phyloP scores from a whole-genome alignment of 805 yeast species.

The Kodamaea nitidulidarum region DNA sequence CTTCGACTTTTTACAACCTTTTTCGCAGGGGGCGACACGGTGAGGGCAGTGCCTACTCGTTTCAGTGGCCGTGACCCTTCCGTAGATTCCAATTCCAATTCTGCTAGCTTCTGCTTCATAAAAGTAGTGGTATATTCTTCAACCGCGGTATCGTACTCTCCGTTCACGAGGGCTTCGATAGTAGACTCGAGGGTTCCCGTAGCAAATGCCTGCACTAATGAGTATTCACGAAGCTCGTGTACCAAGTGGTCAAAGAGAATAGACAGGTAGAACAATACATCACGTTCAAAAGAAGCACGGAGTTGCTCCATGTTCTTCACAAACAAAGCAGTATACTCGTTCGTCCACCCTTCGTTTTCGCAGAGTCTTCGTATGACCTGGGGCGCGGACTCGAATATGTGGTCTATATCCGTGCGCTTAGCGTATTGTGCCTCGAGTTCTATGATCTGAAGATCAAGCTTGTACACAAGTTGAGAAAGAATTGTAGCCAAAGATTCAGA shows the following conservation, averaged over 20 bases:
- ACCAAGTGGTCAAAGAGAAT: conserved; percentile 49
- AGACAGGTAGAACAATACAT: conserved; percentile 53
- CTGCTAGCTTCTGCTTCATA: conserved; percentile 20
- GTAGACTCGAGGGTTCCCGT: neutral
- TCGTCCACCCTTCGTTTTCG: conserved; percentile 57
- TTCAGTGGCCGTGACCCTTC: neutral
- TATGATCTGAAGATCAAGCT: conserved; percentile 42
- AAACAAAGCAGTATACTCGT: conserved; percentile 39
- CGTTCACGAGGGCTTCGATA: conserved; percentile 24
- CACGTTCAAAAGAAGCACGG: conserved; percentile 47
- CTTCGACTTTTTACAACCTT: conserved; percentile 9
- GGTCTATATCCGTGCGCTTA: conserved; percentile 49
- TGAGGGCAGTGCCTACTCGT: neutral
- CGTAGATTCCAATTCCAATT: conserved; percentile 9
- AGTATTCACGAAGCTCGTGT: conserved; percentile 18
- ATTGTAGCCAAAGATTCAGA: neutral
- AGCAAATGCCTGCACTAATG: neutral
- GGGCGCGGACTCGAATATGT: conserved; percentile 44
- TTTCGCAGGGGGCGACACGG: conserved; percentile 7
- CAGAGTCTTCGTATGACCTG: conserved; percentile 44
- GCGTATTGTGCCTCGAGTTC: conserved; percentile 50
- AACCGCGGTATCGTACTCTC: conserved; percentile 33
- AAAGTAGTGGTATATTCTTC: conserved; percentile 28
- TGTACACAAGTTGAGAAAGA: conserved; percentile 28
- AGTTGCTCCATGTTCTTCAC: conserved; percentile 40